A percentile compares a stretch with the other conserved stretches of the same genome.
Conservation (phyloP, 116 monocot species). For the Cymodocea nodosa region DNA sequence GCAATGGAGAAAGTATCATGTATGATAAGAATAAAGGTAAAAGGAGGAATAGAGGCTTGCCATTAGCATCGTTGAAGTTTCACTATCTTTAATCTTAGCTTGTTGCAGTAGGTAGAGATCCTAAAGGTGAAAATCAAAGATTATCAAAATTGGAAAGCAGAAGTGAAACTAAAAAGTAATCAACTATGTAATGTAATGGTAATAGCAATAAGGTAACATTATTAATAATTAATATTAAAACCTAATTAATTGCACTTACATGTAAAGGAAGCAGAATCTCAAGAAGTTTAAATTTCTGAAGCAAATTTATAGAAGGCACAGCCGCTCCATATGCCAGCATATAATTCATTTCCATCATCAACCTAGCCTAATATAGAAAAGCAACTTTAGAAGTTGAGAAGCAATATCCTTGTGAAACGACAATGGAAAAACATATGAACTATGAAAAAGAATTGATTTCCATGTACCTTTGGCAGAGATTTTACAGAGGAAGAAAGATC, state of each 20-base stretch:
- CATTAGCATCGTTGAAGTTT: conserved; percentile 54
- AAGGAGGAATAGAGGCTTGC: conserved; percentile 23
- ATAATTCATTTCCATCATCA: conserved; percentile 88
- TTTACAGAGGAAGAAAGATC: conserved; percentile 45
- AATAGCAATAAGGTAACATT: too few relatives aligned
- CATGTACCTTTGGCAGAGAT: conserved; percentile 52
- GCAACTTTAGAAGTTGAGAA: background rate
- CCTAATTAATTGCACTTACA: conserved; percentile 25
- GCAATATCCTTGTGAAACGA: background rate
- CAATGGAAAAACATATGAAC: background rate
- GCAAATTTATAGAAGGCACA: conserved; percentile 57
- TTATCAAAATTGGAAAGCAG: background rate
- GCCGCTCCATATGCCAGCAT: conserved; percentile 95
- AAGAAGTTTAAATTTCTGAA: conserved; percentile 73
- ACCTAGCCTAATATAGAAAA: conserved; percentile 45
- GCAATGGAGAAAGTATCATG: background rate
- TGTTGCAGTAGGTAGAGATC: conserved; percentile 58
- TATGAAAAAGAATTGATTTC: conserved; percentile 1
- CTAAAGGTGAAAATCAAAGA: conserved; percentile 25
- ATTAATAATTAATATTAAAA: too few relatives aligned
- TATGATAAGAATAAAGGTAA: background rate
- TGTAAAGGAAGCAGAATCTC: conserved; percentile 74
- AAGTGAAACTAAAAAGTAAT: background rate
- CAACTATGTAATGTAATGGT: background rate
- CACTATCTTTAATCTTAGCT: conserved; percentile 10